Evolutionary conservation across 2,329 filamentous ascomycete genomes (phyloP), one percentile per base, ranked within the genome.

Genomic region (Lomentospora prolificans): DNA sequence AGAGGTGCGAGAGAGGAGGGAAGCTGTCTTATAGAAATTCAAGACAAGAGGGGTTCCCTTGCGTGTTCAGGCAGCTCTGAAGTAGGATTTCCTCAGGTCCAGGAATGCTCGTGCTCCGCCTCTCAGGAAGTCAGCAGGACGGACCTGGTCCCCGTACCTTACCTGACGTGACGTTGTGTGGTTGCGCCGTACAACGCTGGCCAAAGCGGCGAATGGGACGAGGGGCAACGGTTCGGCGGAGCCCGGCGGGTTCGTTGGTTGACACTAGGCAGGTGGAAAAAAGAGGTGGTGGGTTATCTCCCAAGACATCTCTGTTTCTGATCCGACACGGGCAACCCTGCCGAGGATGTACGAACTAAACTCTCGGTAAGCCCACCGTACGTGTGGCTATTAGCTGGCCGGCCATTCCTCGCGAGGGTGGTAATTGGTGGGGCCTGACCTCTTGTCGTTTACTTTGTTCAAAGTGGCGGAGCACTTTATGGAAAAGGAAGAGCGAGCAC

Each of bases 291-390:
- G 41, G 41, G 17, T 24, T 46, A 10, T 24, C 17, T 39, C 10
- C 17, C 10, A 4, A 4, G 12, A 9, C 33, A 12, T 4, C 33
- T 9, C 12, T 14, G 39, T 46, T 19, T 46, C 41, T 46, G 41
- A 46, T 46, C 41, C 24, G 41, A 46, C 41, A 46, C 41, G 41
- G 41, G 41, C 41, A 46, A 46, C 41, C 41, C n/a, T 46, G 41
- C 41, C 41, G 41, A 46, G 41, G 41, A 46, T 46, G 41, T 24
- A 9, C 6, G 7, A 19, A 12, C 30, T 33, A 33, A n/a, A n/a
- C n/a, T n/a, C n/a, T n/a, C n/a, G n/a, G n/a, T n/a, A n/a, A n/a
- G n/a, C n/a, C n/a, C n/a, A n/a, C n/a, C n/a, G n/a, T n/a, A n/a
- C n/a, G n/a, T n/a, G n/a, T n/a, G n/a, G n/a, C n/a, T n/a, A n/a